These are phyloP conservation scores for Termitomyces sp. DNA, from an alignment of 768 basidiomycete genomes.

Conservation along the genomic window DNA sequence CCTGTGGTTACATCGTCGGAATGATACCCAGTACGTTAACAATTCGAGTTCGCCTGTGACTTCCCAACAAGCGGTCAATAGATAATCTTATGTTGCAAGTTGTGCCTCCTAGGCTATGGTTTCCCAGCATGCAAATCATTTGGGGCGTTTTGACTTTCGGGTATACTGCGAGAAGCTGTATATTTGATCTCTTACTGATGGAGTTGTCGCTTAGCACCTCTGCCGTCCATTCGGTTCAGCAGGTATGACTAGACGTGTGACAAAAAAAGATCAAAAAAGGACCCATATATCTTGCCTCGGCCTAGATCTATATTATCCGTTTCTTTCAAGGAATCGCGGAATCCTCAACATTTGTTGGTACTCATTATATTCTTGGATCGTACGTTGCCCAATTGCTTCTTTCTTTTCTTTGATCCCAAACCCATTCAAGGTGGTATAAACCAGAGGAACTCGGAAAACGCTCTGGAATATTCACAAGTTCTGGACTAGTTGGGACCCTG, in stretches of 20 bases:
- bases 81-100: slow-evolving; percentile 66
- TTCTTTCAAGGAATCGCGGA: slow-evolving; percentile 73
- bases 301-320: slow-evolving; percentile 60
- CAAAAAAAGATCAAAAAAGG: not conserved
- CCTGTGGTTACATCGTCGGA: slow-evolving; percentile 71
- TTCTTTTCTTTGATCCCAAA: not conserved
- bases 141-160: slow-evolving; percentile 67
- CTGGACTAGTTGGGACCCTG: slow-evolving; percentile 58
- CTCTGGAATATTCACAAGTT: slow-evolving; percentile 66
- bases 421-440: slow-evolving; percentile 55
- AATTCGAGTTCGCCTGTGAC: not conserved
- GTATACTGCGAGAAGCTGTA: slow-evolving; percentile 21
- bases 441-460: slow-evolving; percentile 65
- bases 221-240: slow-evolving; percentile 46
- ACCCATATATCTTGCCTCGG: not conserved
- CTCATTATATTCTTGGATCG: slow-evolving; percentile 70
- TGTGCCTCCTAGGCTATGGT: slow-evolving; percentile 59
- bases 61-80: slow-evolving; percentile 14
- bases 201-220: slow-evolving; percentile 39
- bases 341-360: slow-evolving; percentile 73
- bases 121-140: slow-evolving; percentile 58
- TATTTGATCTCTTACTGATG: not conserved
- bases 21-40: slow-evolving; percentile 56
- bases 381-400: slow-evolving; percentile 25
- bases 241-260: slow-evolving; percentile 38